Percentiles rank a stretch among this genome's conserved stretches.
phyloP scores from a whole-genome alignment of 2,329 filamentous ascomycete genomes.

The Hymenoscyphus infarciens region DNA sequence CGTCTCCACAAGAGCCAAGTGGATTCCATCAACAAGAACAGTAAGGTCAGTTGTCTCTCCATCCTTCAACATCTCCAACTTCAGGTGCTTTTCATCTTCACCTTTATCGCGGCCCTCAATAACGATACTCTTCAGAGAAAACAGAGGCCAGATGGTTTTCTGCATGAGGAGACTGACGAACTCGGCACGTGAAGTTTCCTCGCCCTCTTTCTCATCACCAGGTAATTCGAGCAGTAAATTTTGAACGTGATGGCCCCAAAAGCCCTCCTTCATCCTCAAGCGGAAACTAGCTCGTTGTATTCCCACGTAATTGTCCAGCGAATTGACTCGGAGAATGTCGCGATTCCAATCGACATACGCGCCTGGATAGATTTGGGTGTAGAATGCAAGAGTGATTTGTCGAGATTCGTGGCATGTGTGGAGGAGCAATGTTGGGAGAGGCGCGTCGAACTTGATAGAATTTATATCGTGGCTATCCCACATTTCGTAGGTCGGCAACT shows the following conservation, averaged over 20 bases:
- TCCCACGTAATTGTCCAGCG: not conserved
- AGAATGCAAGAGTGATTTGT: not conserved
- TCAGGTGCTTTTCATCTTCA: not conserved
- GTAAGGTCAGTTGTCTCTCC: not conserved
- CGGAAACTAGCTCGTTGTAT: too few relatives aligned
- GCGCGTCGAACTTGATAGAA: not conserved
- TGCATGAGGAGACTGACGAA: not conserved
- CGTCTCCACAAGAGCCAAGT: not conserved
- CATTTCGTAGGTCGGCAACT: not conserved
- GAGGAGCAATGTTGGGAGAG: not conserved
- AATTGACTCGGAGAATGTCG: not conserved
- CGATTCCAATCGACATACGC: not conserved
- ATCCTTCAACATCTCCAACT: not conserved
- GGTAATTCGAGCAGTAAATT: not conserved
- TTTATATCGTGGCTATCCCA: not conserved
- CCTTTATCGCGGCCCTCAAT: not conserved
- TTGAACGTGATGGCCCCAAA: not conserved
- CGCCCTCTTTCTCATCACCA: not conserved
- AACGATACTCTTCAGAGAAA: not conserved
- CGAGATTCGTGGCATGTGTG: not conserved
- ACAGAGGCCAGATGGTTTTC: not conserved
- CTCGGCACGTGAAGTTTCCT: not conserved
- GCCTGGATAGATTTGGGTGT: not conserved
- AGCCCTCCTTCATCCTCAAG: not conserved
- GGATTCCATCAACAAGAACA: not conserved